A percentile compares a stretch with the other conserved stretches of the same genome.
phyloP scores from a whole-genome alignment of 495 filamentous ascomycete species.

The Opeltia flavorubescens region DNA sequence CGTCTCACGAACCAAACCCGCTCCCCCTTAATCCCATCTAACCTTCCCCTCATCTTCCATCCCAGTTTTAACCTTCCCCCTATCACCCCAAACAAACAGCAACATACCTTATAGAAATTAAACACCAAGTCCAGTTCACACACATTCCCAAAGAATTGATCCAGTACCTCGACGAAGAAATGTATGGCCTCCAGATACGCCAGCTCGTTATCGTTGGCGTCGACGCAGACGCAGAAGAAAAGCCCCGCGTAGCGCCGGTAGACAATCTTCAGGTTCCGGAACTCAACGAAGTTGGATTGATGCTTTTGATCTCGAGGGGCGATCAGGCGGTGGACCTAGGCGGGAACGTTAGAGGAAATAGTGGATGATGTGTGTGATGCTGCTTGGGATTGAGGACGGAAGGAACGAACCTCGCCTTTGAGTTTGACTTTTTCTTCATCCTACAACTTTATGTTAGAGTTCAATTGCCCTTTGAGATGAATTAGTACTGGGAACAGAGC shows the following conservation, averaged over 20 bases:
- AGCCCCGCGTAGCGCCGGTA: conserved; percentile 94
- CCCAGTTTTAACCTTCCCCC: not conserved
- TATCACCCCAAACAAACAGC: conserved; percentile 4
- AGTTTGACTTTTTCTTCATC: conserved; percentile 95
- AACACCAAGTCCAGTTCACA: conserved; percentile 98
- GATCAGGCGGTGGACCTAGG: conserved; percentile 85
- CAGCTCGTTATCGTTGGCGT: conserved; percentile 97
- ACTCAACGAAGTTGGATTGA: conserved; percentile 98
- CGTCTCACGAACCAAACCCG: not conserved
- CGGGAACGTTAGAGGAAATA: conserved; percentile 1
- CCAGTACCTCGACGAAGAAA: conserved; percentile 97
- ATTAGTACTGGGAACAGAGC: not conserved
- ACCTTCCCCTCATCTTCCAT: not conserved
- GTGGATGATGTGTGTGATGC: not conserved
- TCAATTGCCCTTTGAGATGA: not conserved
- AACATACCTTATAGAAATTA: conserved; percentile 75
- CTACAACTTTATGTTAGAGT: conserved; percentile 24
- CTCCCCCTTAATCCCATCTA: not conserved
- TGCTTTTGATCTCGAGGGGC: conserved; percentile 97
- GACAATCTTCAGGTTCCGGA: conserved; percentile 77
- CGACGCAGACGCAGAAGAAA: conserved; percentile 98
- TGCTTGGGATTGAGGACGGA: not conserved
- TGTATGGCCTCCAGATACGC: conserved; percentile 96
- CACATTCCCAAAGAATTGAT: conserved; percentile 97
- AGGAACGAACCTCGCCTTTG: conserved; percentile 59